Percentiles rank a stretch among this genome's conserved stretches.
phyloP scores from a whole-genome alignment of 176 grass and related monocot genomes.

The Elymus sibiricus region DNA sequence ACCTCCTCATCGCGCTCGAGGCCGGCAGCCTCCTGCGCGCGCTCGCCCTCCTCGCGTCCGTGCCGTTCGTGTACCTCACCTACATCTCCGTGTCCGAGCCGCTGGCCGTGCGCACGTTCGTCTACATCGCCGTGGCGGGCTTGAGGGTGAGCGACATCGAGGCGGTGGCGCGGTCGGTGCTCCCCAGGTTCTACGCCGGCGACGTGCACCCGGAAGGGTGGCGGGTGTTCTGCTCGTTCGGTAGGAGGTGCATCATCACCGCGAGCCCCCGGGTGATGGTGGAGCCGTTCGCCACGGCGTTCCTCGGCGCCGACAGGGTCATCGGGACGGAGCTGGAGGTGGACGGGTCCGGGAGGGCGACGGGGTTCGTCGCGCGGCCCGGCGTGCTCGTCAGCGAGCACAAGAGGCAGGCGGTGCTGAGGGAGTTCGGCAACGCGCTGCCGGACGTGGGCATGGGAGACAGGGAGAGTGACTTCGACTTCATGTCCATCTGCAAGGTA shows the following conservation, averaged over 20 bases:
- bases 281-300: conserved; percentile 56
- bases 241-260: conserved; percentile 53
- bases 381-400: conserved; percentile 51
- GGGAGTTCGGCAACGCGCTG: conserved; percentile 52
- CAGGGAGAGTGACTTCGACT: conserved; percentile 64
- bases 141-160: conserved; percentile 45
- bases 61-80: conserved; percentile 71
- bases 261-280: conserved; percentile 65
- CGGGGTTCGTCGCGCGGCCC: conserved; percentile 45
- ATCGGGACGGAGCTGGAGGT: conserved; percentile 75
- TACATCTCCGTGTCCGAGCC: conserved; percentile 70
- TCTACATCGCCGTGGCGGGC: conserved; percentile 63
- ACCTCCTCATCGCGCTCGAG: conserved; percentile 77
- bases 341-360: conserved; percentile 37
- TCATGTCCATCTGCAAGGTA: conserved; percentile 82
- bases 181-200: conserved; percentile 75
- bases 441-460: conserved; percentile 70
- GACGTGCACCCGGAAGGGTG: conserved; percentile 92
- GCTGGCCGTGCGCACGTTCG: conserved; percentile 46
- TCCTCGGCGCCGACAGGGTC: conserved; percentile 45
- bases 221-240: conserved; percentile 72
- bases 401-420: conserved; percentile 54
- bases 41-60: conserved; percentile 38
- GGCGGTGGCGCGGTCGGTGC: conserved; percentile 56
- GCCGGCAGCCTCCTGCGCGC: conserved; percentile 69